A percentile compares a stretch with the other conserved stretches of the same genome.
These are phyloP conservation scores for Fusarium sp. DNA, from an alignment of 2,329 filamentous ascomycete genomes.

Conservation along the genomic window DNA sequence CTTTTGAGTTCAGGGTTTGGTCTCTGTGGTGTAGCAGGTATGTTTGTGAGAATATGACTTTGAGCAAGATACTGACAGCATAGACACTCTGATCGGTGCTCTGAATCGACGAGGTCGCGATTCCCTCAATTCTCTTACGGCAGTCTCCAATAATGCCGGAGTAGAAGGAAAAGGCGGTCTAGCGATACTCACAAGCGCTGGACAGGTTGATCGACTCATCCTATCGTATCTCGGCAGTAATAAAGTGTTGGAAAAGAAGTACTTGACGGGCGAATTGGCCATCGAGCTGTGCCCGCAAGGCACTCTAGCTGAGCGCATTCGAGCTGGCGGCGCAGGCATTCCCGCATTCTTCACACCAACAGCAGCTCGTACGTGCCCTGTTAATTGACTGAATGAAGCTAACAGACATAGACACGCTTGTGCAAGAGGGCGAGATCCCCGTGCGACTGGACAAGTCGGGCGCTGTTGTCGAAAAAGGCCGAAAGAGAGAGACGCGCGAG, in stretches of 20 bases:
- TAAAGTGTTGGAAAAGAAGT: slow-evolving; percentile 79
- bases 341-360: slow-evolving; percentile 85
- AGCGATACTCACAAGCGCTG: slow-evolving; percentile 73
- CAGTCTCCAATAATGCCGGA: slow-evolving; percentile 85
- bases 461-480: slow-evolving; percentile 70
- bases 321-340: slow-evolving; percentile 79
- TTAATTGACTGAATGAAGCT: background rate
- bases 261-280: slow-evolving; percentile 77
- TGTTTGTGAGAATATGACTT: slow-evolving; percentile 27
- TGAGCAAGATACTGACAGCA: background rate
- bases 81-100: slow-evolving; percentile 77
- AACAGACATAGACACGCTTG: slow-evolving; percentile 63
- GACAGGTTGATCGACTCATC: slow-evolving; percentile 77
- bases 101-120: slow-evolving; percentile 70
- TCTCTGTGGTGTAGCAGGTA: slow-evolving; percentile 80
- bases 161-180: slow-evolving; percentile 75
- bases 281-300: slow-evolving; percentile 83
- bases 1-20: slow-evolving; percentile 84
- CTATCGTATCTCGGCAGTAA: slow-evolving; percentile 82
- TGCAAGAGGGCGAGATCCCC: slow-evolving; percentile 76
- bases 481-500: slow-evolving; percentile 74
- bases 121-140: slow-evolving; percentile 74
- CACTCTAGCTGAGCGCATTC: slow-evolving; percentile 76
- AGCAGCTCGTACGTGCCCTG: slow-evolving; percentile 65
- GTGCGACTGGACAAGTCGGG: slow-evolving; percentile 69